These are phyloP conservation scores for Trichomonascaceae sp. DNA, from an alignment of 1,139 yeast species.

Conservation along the genomic window DNA sequence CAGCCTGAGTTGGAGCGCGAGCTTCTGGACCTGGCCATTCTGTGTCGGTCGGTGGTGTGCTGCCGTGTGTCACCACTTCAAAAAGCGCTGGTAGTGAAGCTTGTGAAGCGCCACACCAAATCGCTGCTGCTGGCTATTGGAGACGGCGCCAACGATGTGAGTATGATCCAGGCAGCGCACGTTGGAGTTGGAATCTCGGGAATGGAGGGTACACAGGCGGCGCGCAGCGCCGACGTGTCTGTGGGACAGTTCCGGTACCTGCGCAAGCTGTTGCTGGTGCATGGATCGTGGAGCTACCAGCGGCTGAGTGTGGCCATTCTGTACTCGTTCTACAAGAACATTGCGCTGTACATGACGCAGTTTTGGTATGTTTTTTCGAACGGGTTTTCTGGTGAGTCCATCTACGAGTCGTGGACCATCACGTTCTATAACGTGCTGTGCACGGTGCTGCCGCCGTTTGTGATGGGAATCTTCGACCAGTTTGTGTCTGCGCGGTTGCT, in stretches of 20 bases:
- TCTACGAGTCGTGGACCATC: slow-evolving; percentile 95
- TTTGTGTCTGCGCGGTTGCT: slow-evolving; percentile 82
- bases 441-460: slow-evolving; percentile 92
- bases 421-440: slow-evolving; percentile 93
- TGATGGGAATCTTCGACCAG: slow-evolving; percentile 92
- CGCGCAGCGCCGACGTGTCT: slow-evolving; percentile 93
- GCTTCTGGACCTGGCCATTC: slow-evolving; percentile 64
- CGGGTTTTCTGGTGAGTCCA: slow-evolving; percentile 90
- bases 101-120: slow-evolving; percentile 64
- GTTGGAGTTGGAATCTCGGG: slow-evolving; percentile 98
- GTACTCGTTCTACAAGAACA: slow-evolving; percentile 91
- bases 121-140: slow-evolving; percentile 86
- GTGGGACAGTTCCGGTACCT: slow-evolving; percentile 90
- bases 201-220: slow-evolving; percentile 99
- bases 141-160: slow-evolving; percentile 97
- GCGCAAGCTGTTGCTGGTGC: slow-evolving; percentile 73
- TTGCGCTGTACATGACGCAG: slow-evolving; percentile 92
- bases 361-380: slow-evolving; percentile 94
- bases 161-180: slow-evolving; percentile 98
- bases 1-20: slow-evolving; percentile 70
- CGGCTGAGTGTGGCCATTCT: slow-evolving; percentile 84
- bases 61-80: slow-evolving; percentile 97
- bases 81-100: slow-evolving; percentile 87
- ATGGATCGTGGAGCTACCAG: slow-evolving; percentile 97
- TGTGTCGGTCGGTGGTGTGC: slow-evolving; percentile 92